Base-by-base conservation (phyloP, 163 green algal species). In the Volvox carteri region DNA sequence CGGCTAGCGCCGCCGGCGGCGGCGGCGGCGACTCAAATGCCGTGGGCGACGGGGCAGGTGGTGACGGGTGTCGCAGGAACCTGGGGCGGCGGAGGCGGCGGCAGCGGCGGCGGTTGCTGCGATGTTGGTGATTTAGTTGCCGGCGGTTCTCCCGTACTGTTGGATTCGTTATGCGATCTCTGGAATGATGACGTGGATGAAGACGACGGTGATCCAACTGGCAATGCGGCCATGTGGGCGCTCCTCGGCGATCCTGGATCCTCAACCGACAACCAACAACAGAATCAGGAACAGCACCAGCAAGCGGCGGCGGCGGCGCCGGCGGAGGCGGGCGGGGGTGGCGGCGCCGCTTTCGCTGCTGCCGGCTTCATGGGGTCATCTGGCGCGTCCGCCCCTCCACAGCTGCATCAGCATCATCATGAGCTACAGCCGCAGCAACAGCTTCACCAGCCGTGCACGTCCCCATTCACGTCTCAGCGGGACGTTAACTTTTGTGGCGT, bases 131-230 rank as follows among this genome's bases (percentile, higher is more conserved):
- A 12, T 21, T 25, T 75, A 1, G 65, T 75, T 18, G 65, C 65
- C 30, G 65, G 65, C 33, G 65, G 65, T 14, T 75, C 65, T 6
- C 65, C 65, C 7, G 65, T 75, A 30, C 65, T 75, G 23, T 14
- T 78, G 9, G 70, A 58, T 33, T 78, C 70, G 70, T 37, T 78
- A 4, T 78, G 70, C 35, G 39, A 52, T 42, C 14, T 78, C 8
- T 78, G 70, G 70, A 54, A 78, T 21, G 70, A 78, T 39, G 70
- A 78, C 39, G 70, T 9, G 28, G 67, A 33, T 37, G 67, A 42
- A 4, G 70, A 78, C 6, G 70, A 39, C 39, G 70, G 56, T 21
- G 41, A 33, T 23, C 16, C 19, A 14, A 33, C 39, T 14, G 62
- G 62, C 62, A 33, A 56, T 33, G 39, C 39, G 39, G 39, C 70